Conservation (phyloP, 2,329 filamentous ascomycete species). For the Cladosporium sp. region DNA sequence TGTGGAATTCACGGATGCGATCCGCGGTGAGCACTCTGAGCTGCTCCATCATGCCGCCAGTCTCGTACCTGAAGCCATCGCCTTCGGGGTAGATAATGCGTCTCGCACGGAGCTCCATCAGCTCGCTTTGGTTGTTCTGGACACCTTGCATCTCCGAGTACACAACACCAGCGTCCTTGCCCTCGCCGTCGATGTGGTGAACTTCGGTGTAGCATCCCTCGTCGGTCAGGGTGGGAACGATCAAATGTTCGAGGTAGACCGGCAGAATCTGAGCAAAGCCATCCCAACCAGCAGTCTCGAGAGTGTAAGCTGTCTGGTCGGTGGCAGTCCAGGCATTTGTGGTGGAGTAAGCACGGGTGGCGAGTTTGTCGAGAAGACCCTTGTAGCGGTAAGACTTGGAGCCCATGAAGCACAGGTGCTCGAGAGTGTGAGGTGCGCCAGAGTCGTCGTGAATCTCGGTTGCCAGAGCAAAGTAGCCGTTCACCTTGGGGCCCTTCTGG, state of each 20-base stretch:
- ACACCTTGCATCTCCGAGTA: slow-evolving; percentile 99
- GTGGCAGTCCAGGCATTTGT: slow-evolving; percentile 98
- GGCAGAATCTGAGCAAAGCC: slow-evolving; percentile 93
- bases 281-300: slow-evolving; percentile 95
- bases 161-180: slow-evolving; percentile 83
- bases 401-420: slow-evolving; percentile 62
- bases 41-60: slow-evolving; percentile 94
- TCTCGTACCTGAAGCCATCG: slow-evolving; percentile 93
- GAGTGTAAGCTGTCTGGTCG: slow-evolving; percentile 93
- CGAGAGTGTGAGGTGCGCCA: slow-evolving; percentile 67
- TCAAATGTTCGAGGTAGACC: slow-evolving; percentile 90
- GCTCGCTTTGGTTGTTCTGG: slow-evolving; percentile 77
- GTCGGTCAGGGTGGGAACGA: slow-evolving; percentile 89
- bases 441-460: slow-evolving; percentile 98
- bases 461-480: slow-evolving; percentile 90
- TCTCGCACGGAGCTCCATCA: slow-evolving; percentile 83
- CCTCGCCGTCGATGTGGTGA: slow-evolving; percentile 89
- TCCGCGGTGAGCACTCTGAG: slow-evolving; percentile 82
- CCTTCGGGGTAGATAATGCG: slow-evolving; percentile 83
- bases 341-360: slow-evolving; percentile 85
- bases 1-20: slow-evolving; percentile 90
- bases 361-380: slow-evolving; percentile 89
- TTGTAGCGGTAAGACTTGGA: slow-evolving; percentile 94
- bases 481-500: slow-evolving; percentile 89
- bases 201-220: slow-evolving; percentile 93